These are phyloP conservation scores for Trametes maxima DNA, from an alignment of 768 basidiomycete genomes.

Conservation along the genomic window DNA sequence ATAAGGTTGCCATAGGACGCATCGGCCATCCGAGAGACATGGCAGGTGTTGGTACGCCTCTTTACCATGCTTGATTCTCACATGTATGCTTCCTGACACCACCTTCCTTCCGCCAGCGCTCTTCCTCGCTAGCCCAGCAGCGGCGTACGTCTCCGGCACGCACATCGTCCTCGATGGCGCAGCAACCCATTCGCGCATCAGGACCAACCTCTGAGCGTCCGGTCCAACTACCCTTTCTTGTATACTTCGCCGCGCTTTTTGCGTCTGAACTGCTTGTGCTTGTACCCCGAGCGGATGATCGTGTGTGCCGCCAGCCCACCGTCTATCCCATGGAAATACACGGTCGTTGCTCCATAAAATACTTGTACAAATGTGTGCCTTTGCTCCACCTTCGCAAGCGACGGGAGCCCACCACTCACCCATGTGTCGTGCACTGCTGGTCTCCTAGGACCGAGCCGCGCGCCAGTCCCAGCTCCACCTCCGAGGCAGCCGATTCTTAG, in stretches of 20 bases:
- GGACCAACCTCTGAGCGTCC: conserved; percentile 3
- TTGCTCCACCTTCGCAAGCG: too few species aligned
- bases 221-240: neutral
- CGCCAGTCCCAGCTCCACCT: neutral
- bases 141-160: conserved; percentile 73
- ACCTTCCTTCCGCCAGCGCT: conserved; percentile 25
- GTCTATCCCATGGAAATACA: neutral
- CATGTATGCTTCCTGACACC: neutral
- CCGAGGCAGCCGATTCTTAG: neutral
- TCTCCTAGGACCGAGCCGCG: neutral
- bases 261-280: neutral
- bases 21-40: conserved; percentile 66
- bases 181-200: conserved; percentile 8
- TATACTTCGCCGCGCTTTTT: neutral
- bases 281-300: neutral
- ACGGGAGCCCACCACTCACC: neutral
- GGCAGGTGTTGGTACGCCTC: conserved; percentile 56
- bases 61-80: neutral
- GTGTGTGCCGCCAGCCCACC: too few species aligned
- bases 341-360: neutral
- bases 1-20: conserved; percentile 48
- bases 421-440: neutral
- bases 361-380: conserved; percentile 1
- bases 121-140: conserved; percentile 63
- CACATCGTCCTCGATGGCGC: conserved; percentile 72